Evolutionary conservation across 495 filamentous ascomycete genomes (phyloP).

Genomic region (Clohesyomyces aquaticus): DNA sequence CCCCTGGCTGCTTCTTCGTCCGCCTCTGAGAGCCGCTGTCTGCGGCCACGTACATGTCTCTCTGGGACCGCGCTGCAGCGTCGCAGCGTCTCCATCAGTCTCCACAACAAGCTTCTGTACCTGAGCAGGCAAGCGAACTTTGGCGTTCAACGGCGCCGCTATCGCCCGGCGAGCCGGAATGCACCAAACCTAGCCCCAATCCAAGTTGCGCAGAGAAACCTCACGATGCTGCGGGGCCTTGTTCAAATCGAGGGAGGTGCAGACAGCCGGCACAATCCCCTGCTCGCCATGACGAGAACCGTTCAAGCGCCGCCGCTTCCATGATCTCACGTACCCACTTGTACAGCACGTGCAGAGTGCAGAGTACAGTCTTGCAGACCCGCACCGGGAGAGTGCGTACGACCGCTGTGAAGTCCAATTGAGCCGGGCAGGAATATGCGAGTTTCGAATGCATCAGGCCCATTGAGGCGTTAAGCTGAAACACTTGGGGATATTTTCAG

Average conservation of each 20-base stretch:
- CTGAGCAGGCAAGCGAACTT: conserved; percentile 29
- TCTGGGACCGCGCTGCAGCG: no score
- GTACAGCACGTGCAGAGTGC: conserved; percentile 26
- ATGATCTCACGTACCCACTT: conserved; percentile 15
- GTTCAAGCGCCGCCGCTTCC: not conserved
- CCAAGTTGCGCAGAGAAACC: conserved; percentile 24
- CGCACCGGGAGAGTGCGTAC: not conserved
- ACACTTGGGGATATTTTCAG: conserved; percentile 7
- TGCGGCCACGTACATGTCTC: not conserved
- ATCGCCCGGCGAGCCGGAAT: conserved; percentile 14
- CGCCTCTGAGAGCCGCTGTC: conserved; percentile 2
- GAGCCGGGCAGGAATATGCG: not conserved
- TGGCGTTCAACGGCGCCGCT: conserved; percentile 25
- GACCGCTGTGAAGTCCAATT: not conserved
- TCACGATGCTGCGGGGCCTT: conserved; percentile 34
- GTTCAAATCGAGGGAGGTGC: conserved; percentile 35
- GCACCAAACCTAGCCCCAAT: conserved; percentile 3
- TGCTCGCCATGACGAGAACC: conserved; percentile 7
- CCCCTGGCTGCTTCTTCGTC: conserved; percentile 4
- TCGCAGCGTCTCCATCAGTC: not conserved
- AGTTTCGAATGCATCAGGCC: conserved; percentile 3
- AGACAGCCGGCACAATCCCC: conserved; percentile 16
- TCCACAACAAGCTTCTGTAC: conserved; percentile 6
- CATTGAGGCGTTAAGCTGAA: conserved; percentile 21
- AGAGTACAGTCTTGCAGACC: not conserved